Conservation (phyloP, 192 early-diverging fungal genomes). For the Haplosporangium gracile region DNA sequence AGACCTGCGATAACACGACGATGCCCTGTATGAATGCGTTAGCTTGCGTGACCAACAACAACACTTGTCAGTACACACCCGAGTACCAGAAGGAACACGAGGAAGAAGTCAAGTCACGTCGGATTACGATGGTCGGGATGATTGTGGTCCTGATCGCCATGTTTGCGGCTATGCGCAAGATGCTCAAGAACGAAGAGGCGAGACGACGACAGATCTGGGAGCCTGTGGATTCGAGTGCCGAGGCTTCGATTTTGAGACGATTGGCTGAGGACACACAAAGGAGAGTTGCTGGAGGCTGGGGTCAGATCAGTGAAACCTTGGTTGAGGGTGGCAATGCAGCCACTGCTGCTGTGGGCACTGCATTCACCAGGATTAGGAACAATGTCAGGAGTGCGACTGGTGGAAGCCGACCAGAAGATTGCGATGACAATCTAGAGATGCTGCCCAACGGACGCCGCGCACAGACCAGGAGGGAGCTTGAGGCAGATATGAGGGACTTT, state of each 20-base stretch:
- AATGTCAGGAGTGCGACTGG: slow-evolving; percentile 44
- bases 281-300: slow-evolving; percentile 51
- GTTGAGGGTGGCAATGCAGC: slow-evolving; percentile 55
- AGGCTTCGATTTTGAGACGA: slow-evolving; percentile 45
- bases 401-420: slow-evolving; percentile 29
- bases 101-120: slow-evolving; percentile 42
- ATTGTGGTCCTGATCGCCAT: slow-evolving; percentile 46
- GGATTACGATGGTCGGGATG: slow-evolving; percentile 53
- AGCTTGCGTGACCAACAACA: slow-evolving; percentile 26
- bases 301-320: slow-evolving; percentile 46
- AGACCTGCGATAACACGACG: slow-evolving; percentile 36
- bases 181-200: slow-evolving; percentile 56
- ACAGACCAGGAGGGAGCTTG: slow-evolving; percentile 48
- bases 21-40: slow-evolving; percentile 35
- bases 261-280: slow-evolving; percentile 51
- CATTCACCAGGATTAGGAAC: slow-evolving; percentile 47
- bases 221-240: slow-evolving; percentile 52
- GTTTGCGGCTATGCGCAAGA: slow-evolving; percentile 49
- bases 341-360: slow-evolving; percentile 48
- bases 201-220: slow-evolving; percentile 54
- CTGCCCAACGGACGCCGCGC: slow-evolving; percentile 46
- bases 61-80: slow-evolving; percentile 44
- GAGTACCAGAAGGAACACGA: slow-evolving; percentile 28
- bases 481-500: slow-evolving; percentile 54
- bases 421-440: slow-evolving; percentile 51